A percentile compares a stretch with the other conserved stretches of the same genome.
phyloP scores from a whole-genome alignment of 257 asterid genomes.

The Coffea canephora region DNA sequence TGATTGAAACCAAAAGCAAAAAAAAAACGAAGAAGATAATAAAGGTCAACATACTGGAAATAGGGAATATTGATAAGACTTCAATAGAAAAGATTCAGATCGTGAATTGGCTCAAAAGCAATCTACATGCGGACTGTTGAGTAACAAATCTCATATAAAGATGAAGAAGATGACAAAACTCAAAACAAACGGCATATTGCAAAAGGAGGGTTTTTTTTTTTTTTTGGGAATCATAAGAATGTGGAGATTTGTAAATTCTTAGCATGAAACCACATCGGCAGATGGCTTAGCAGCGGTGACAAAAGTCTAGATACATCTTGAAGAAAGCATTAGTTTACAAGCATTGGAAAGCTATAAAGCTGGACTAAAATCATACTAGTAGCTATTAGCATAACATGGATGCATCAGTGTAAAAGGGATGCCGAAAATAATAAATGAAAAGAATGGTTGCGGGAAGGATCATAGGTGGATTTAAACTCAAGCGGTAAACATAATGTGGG shows the following conservation, averaged over 20 bases:
- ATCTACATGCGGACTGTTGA: neutral
- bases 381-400: too few species aligned
- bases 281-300: neutral
- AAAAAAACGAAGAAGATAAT: constrained; percentile 13
- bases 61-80: neutral
- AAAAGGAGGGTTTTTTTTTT: neutral
- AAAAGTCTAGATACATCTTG: neutral
- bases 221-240: too few species aligned
- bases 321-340: neutral
- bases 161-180: neutral
- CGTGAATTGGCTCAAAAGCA: neutral
- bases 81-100: neutral
- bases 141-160: neutral
- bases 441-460: neutral
- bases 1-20: constrained; percentile 22
- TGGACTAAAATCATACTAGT: neutral
- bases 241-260: neutral
- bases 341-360: neutral
- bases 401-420: neutral
- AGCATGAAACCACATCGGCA: neutral
- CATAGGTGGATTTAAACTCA: neutral
- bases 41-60: neutral
- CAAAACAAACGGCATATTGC: neutral
- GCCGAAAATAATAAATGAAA: neutral
- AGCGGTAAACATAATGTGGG: neutral